Evolutionary conservation across 1,284 basidiomycete genomes (phyloP).

Genomic region (Melampsora occidentalis): DNA sequence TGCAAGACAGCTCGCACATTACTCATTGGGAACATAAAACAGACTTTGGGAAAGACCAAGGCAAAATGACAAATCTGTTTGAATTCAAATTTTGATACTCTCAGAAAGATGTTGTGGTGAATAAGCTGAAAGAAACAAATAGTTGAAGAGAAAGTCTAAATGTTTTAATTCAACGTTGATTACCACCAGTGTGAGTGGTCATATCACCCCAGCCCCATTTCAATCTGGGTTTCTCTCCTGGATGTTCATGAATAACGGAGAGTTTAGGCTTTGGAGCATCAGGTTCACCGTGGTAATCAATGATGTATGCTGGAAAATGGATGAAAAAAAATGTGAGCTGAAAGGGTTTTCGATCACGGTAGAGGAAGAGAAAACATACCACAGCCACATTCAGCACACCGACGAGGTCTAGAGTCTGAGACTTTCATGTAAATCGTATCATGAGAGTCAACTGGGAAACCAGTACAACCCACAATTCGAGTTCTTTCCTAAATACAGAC

Average conservation of each 20-base stretch:
- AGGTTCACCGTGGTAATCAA: constrained; percentile 51
- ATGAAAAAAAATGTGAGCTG: neutral
- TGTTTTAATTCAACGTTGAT: constrained; percentile 21
- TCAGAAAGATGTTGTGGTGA: too few species aligned
- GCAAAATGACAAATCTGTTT: too few species aligned
- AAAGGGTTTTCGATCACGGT: neutral
- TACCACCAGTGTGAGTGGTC: constrained; percentile 34
- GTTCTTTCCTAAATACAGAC: constrained; percentile 63
- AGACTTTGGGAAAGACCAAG: too few species aligned
- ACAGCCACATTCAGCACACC: constrained; percentile 87
- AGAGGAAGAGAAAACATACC: constrained; percentile 58
- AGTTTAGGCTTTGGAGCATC: constrained; percentile 33
- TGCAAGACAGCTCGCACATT: too few species aligned
- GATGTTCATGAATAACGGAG: constrained; percentile 30
- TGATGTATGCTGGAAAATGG: constrained; percentile 48
- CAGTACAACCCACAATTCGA: constrained; percentile 86
- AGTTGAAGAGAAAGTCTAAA: neutral
- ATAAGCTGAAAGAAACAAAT: neutral
- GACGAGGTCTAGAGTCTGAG: constrained; percentile 63
- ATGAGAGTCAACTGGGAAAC: constrained; percentile 84
- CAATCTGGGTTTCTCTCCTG: constrained; percentile 39
- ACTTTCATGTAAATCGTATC: constrained; percentile 75
- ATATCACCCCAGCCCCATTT: constrained; percentile 43
- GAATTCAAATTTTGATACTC: too few species aligned
- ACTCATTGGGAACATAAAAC: too few species aligned